Evolutionary conservation across 441 rosid species (phyloP).

Genomic region (Arabidopsis hybrid): DNA sequence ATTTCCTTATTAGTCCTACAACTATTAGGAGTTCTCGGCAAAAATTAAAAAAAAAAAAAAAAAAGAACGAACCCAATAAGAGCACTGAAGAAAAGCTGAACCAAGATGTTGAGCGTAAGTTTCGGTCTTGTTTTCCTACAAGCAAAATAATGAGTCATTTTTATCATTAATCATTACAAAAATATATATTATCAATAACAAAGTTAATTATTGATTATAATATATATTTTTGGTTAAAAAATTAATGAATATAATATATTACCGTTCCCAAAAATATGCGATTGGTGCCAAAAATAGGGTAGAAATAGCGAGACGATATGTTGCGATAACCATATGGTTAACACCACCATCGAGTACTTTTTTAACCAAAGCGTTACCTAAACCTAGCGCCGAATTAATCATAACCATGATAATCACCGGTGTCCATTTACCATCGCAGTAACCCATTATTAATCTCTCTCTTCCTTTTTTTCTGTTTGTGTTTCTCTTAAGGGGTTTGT

Average conservation of each 20-base stretch:
- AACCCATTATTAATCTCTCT: conserved; percentile 35
- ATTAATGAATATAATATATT: conserved; percentile 14
- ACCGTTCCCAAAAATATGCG: conserved; percentile 48
- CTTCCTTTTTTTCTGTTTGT: neutral
- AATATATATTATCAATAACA: neutral
- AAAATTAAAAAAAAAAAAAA: neutral
- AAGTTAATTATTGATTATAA: neutral
- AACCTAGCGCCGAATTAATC: conserved; percentile 41
- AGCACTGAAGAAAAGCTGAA: conserved; percentile 48
- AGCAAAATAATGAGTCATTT: neutral
- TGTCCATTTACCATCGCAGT: conserved; percentile 46
- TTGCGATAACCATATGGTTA: conserved; percentile 48
- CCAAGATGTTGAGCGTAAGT: conserved; percentile 18
- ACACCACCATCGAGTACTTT: conserved; percentile 46
- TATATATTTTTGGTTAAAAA: neutral
- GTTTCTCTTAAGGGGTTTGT: neutral
- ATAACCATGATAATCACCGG: conserved; percentile 41
- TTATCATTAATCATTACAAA: neutral
- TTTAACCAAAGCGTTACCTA: conserved; percentile 44
- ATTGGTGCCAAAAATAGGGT: conserved; percentile 43
- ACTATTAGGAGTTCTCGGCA: neutral
- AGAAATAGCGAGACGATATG: conserved; percentile 49
- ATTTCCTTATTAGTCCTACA: neutral
- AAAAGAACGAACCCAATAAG: conserved; percentile 45
- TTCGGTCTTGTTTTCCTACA: conserved; percentile 20